Evolutionary conservation across 768 basidiomycete genomes (phyloP), one percentile per base, ranked within the genome.

Genomic region (Macrocybe gigantea): DNA sequence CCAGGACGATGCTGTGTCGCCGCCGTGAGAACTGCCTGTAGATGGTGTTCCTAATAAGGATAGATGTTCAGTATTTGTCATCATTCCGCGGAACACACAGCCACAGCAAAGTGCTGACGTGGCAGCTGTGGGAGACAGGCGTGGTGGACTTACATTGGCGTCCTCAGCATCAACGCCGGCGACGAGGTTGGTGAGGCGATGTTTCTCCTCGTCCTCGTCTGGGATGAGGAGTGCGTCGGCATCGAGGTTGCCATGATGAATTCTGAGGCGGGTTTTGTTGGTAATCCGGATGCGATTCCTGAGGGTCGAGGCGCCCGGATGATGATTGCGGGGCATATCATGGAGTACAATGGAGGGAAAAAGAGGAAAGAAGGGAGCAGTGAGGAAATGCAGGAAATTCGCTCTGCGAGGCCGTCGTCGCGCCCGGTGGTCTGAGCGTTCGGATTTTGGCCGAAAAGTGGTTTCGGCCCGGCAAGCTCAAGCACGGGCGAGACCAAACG

Each of bases 101-200:
- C 74, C 71, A 74, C 69, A 55, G 53, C 63, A 64, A 63, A 64
- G 64, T 56, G 64, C 60, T 65, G 67, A 64, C 63, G 68, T 70
- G 72, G 68, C 66, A 22, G 57, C 6, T 43, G 47, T 52, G 48
- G 63, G 58, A 56, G 51, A 47, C 55, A 59, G 56, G 60, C 63
- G 62, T 58, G 60, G 57, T 56, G 56, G 59, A 78, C 89, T 83
- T 74, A 93, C 91, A 68, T 92, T 91, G 66, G 90, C 89, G 61
- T 93, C 91, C 73, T 93, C 90, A 62, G 86, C 86, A 64, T 93
- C 91, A 60, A 93, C 91, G 57, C 91, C 91, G 38, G 88, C 85
- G 14, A 88, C 90, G 43, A 74, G 69, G 55, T 77, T 85, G 41
- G 74, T 83, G 54, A 91, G 80, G 53, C 84, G 80, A 65, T 82